A percentile compares a stretch with the other conserved stretches of the same genome.
These are phyloP conservation scores for Ceratocystiopsis minuta DNA, from an alignment of 2,329 filamentous ascomycete genomes.

Conservation along the genomic window DNA sequence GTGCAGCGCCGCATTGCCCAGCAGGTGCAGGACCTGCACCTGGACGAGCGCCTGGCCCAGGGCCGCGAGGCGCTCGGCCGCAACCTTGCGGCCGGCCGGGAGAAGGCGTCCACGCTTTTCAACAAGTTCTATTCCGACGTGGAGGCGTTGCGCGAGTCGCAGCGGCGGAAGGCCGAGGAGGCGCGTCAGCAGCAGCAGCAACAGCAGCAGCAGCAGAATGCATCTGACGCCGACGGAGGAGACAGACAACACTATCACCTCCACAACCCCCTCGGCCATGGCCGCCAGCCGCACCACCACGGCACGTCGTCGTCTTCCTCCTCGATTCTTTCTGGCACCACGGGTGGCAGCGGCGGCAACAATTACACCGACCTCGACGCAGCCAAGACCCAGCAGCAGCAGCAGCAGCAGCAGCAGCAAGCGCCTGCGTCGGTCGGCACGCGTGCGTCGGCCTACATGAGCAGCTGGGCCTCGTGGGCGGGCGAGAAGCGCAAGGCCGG, in stretches of 20 bases:
- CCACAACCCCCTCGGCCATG: no score
- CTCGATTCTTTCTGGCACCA: not conserved
- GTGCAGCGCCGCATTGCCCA: constrained; percentile 77
- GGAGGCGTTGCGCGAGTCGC: constrained; percentile 59
- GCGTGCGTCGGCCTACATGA: constrained; percentile 46
- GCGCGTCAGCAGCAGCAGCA: constrained; percentile 15
- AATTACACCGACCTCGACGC: no score
- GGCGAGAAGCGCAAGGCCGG: constrained; percentile 56
- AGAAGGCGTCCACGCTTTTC: constrained; percentile 74
- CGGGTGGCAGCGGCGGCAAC: not conserved
- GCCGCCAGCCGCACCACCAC: not conserved
- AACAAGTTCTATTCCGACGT: constrained; percentile 83
- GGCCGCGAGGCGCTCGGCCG: constrained; percentile 71
- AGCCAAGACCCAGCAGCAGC: not conserved
- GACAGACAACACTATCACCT: not conserved
- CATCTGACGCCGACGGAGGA: not conserved
- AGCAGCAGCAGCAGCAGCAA: constrained; percentile 15
- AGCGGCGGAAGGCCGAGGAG: constrained; percentile 45
- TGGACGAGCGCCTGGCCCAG: constrained; percentile 76
- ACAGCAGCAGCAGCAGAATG: not conserved
- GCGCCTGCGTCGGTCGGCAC: constrained; percentile 30
- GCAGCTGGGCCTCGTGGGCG: constrained; percentile 52
- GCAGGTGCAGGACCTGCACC: constrained; percentile 82
- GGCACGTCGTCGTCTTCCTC: no score
- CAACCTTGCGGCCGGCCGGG: constrained; percentile 71